phyloP scores from a whole-genome alignment of 2,329 filamentous ascomycete species.

The Fusarium sp. region DNA sequence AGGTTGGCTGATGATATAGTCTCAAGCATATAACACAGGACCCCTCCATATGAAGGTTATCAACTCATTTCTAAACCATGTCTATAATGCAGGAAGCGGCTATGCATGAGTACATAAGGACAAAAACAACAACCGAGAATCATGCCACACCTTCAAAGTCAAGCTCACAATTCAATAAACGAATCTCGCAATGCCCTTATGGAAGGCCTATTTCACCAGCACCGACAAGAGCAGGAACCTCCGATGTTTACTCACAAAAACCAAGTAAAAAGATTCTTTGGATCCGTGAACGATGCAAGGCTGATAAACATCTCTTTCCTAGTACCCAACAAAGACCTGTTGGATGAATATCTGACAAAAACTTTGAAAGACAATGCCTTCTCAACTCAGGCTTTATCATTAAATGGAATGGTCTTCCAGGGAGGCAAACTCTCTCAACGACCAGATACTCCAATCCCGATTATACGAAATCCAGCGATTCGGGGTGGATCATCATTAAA shows the following conservation, averaged over 20 bases:
- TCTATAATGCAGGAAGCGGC: not conserved
- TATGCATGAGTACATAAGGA: not conserved
- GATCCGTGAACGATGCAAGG: accelerated
- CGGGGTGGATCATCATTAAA: accelerated
- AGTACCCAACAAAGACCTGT: not conserved
- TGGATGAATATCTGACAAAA: not conserved
- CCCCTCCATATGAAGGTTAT: too few species aligned
- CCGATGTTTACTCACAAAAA: accelerated
- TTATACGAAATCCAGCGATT: accelerated
- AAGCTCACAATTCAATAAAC: accelerated
- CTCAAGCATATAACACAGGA: too few species aligned
- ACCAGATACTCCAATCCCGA: not conserved
- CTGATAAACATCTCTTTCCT: not conserved
- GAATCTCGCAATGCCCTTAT: accelerated
- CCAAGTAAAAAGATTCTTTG: accelerated
- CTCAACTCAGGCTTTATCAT: not conserved
- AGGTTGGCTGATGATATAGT: too few species aligned
- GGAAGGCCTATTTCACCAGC: not conserved
- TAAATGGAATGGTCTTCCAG: accelerated
- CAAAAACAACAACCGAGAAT: not conserved
- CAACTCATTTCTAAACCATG: too few species aligned
- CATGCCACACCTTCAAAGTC: not conserved
- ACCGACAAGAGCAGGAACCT: accelerated
- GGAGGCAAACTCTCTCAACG: not conserved
- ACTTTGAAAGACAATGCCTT: not conserved